Base-by-base conservation (phyloP, 148 eudicot genomes). In the Diospyros lotus region DNA sequence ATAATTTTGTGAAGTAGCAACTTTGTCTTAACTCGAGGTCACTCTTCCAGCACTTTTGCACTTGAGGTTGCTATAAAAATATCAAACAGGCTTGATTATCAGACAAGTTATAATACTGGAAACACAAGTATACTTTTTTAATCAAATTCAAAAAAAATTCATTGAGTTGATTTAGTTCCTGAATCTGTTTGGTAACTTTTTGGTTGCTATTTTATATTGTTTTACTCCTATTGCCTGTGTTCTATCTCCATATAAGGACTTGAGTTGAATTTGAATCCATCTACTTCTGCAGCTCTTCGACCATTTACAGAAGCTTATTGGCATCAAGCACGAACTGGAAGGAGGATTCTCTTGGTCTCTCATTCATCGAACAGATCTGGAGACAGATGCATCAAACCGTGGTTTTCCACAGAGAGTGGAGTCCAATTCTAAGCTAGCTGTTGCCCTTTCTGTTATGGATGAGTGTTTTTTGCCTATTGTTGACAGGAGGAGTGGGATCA, bases 381-480 rank as follows among this genome's bases (percentile, higher is more conserved):
- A 76, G 40, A 68, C 86, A 48, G 97, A 93, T 79, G 64, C 85
- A 41, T 86, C 90, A 2, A 77, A 71, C 52, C 84, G 76, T 76
- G 84, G 88, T 72, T 82, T 79, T 77, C 72, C 93, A 51, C 89
- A 80, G 68, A 88, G 88, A 82, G 92, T 93, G 71, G 95, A 89
- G 80, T 87, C 93, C 85, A 96, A 96, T 79, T 89, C 98, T 48
- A 96, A 96, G 86, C 84, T 96, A 58, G 99, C 97, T 84, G 95
- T 96, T 80, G 97, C 99, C 39, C 79, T 84, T 43, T 89, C 90
- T 71, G 87, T 96, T 72, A 89, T 96, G 97, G 90, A 93, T 71
- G 99, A 96, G 84, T 96, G 99, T 71, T 96, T 96, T 87, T 79
- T 96, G 88, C 97, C 98, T 59, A 88, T 96, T 64, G 66, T 77